Evolutionary conservation across 2,329 filamentous ascomycete genomes (phyloP).

Genomic region (Xylariaceae sp.): DNA sequence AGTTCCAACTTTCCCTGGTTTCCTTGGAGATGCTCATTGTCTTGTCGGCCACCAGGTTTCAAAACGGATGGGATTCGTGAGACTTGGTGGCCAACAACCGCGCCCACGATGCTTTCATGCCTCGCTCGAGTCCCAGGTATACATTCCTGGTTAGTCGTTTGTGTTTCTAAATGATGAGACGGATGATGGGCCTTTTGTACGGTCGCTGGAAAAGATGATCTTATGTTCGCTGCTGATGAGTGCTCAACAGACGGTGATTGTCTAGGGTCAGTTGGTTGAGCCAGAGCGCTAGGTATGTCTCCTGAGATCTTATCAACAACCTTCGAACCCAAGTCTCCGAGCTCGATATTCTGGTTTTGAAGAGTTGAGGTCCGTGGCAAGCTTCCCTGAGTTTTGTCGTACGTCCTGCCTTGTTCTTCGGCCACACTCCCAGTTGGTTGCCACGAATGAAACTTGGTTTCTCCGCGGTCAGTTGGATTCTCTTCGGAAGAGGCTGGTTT

Average conservation of each 20-base stretch:
- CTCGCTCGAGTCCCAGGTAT: slow-evolving; percentile 21
- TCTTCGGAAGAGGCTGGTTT: slow-evolving; percentile 10
- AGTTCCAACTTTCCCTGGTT: not conserved
- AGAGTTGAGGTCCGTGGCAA: slow-evolving; percentile 25
- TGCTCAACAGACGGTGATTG: slow-evolving; percentile 5
- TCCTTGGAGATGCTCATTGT: slow-evolving; percentile 3
- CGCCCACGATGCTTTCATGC: slow-evolving; percentile 21
- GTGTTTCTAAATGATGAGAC: slow-evolving; percentile 1
- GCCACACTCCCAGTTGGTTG: slow-evolving; percentile 15
- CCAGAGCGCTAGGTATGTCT: slow-evolving; percentile 17
- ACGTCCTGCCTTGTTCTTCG: slow-evolving; percentile 7
- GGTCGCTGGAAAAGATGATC: slow-evolving; percentile 14
- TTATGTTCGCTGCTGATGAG: not conserved
- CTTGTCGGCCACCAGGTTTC: slow-evolving; percentile 19
- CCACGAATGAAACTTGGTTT: slow-evolving; percentile 24
- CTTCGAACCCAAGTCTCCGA: slow-evolving; percentile 22
- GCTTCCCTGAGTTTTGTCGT: slow-evolving; percentile 14
- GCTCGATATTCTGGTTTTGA: slow-evolving; percentile 28
- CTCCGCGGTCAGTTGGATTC: not conserved
- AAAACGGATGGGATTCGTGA: slow-evolving; percentile 17
- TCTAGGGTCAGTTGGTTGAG: slow-evolving; percentile 18
- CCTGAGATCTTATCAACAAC: slow-evolving; percentile 17
- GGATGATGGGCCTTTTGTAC: slow-evolving; percentile 18
- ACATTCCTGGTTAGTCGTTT: slow-evolving; percentile 4
- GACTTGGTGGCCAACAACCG: slow-evolving; percentile 2